Base-by-base conservation (phyloP, 129 eudicot genomes). In the Solidago caesia region DNA sequence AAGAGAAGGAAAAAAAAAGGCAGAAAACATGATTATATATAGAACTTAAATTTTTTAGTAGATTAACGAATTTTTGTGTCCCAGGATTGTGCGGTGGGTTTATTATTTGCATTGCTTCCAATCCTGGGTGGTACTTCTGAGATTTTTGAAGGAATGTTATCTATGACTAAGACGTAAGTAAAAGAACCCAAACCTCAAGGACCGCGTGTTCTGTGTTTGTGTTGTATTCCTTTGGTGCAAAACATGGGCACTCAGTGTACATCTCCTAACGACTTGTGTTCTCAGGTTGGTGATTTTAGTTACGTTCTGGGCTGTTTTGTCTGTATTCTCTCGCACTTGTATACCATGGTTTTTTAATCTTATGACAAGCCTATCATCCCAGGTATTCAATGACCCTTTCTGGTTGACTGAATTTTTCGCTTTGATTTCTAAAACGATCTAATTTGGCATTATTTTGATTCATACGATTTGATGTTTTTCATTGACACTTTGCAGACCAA, bases 11-110 rank as follows among this genome's bases (percentile, higher is more conserved):
- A 21, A 51, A 51, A 9, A 11, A 62, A 27, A n/a, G n/a, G n/a
- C n/a, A n/a, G n/a, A n/a, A n/a, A n/a, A n/a, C n/a, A n/a, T n/a
- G n/a, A n/a, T n/a, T n/a, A n/a, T n/a, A n/a, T n/a, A n/a, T n/a
- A n/a, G n/a, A 21, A 21, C 21, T 21, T 21, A 21, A 21, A 21
- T 21, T 21, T 21, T 21, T 21, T 21, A 21, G 21, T 21, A 21
- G 21, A 21, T 21, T 21, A 21, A 21, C 21, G 21, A 21, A 21
- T 21, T 21, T 21, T 21, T 21, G 47, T 67, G 46, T 85, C 59
- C 63, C 85, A 89, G 96, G 97, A 92, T 77, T 89, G 97, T 80
- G 88, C 96, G 1, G 97, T 92, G 39, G 96, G 97, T 62, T 87
- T 89, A 79, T 77, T 89, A 46, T 92, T 92, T 82, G 96, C 96